Evolutionary conservation across 305 asterid genomes (phyloP).

Genomic region (Coffea humblotiana): DNA sequence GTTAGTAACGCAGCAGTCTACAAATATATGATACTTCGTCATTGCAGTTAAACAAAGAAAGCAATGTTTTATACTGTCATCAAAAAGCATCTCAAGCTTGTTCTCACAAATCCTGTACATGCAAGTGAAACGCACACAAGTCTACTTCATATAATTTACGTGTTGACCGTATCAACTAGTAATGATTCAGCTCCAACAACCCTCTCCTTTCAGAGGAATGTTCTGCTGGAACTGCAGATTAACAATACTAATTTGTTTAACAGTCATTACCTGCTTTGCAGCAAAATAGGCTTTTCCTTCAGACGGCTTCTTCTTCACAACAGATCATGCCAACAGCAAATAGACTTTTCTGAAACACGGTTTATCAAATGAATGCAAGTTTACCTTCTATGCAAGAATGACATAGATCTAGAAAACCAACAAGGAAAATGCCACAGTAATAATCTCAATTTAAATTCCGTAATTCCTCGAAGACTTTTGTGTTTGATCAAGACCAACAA

Average conservation of each 20-base stretch:
- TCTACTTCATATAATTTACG: not conserved
- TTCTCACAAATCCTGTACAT: not conserved
- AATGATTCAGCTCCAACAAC: not conserved
- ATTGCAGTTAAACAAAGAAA: not conserved
- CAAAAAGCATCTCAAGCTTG: not conserved
- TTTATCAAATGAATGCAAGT: slow-evolving; percentile 12
- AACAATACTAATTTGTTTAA: not conserved
- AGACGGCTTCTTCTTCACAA: slow-evolving; percentile 94
- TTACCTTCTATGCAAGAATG: not conserved
- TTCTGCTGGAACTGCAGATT: not conserved
- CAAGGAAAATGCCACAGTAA: slow-evolving; percentile 2
- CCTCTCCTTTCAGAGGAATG: not conserved
- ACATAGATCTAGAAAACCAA: not conserved
- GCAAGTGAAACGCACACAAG: not conserved
- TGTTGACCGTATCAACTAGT: not conserved
- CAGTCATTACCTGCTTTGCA: slow-evolving; percentile 81
- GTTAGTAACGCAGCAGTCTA: not conserved
- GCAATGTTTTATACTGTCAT: not conserved
- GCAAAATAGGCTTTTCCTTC: slow-evolving; percentile 85
- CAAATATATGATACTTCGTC: not conserved
- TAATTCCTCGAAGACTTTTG: not conserved
- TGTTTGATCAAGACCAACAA: not conserved
- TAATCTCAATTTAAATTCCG: slow-evolving; percentile 11
- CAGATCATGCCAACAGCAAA: slow-evolving; percentile 97
- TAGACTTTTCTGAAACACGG: slow-evolving; percentile 61